A percentile compares a stretch with the other conserved stretches of the same genome.
Conservation (phyloP, 2,329 filamentous ascomycete genomes). For the Arthrobotrys conoides region DNA sequence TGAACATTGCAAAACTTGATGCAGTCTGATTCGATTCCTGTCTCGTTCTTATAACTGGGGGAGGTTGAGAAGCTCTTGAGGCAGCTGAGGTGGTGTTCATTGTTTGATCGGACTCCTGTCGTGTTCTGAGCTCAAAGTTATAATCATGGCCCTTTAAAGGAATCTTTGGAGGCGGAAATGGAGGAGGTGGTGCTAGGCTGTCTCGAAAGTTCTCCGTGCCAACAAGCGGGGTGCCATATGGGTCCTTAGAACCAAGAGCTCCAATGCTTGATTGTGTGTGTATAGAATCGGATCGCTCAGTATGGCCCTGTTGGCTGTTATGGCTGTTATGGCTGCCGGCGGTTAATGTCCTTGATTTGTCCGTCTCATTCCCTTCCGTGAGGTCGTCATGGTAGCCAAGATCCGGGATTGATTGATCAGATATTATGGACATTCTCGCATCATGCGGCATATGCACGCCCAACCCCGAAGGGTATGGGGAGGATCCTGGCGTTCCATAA, state of each 20-base stretch:
- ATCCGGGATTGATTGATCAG: slow-evolving; percentile 40
- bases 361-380: not conserved
- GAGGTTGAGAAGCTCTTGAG: slow-evolving; percentile 6
- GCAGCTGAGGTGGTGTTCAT: slow-evolving; percentile 1
- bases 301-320: slow-evolving; percentile 9
- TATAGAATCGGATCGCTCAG: slow-evolving; percentile 40
- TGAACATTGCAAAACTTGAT: slow-evolving; percentile 54
- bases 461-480: slow-evolving; percentile 30
- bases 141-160: slow-evolving; percentile 30
- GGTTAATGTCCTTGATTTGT: slow-evolving; percentile 23
- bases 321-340: slow-evolving; percentile 3
- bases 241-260: slow-evolving; percentile 42
- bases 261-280: slow-evolving; percentile 40
- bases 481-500: slow-evolving; percentile 23
- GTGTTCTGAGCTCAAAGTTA: slow-evolving; percentile 22
- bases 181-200: slow-evolving; percentile 17
- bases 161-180: slow-evolving; percentile 34
- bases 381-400: slow-evolving; percentile 18
- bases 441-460: slow-evolving; percentile 12
- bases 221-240: slow-evolving; percentile 27
- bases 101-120: slow-evolving; percentile 32
- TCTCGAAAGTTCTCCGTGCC: slow-evolving; percentile 1
- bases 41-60: slow-evolving; percentile 10
- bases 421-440: slow-evolving; percentile 37
- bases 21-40: slow-evolving; percentile 49